A percentile compares a stretch with the other conserved stretches of the same genome.
phyloP scores from a whole-genome alignment of 2,329 filamentous ascomycete genomes.

The Hypoxylon sp. region DNA sequence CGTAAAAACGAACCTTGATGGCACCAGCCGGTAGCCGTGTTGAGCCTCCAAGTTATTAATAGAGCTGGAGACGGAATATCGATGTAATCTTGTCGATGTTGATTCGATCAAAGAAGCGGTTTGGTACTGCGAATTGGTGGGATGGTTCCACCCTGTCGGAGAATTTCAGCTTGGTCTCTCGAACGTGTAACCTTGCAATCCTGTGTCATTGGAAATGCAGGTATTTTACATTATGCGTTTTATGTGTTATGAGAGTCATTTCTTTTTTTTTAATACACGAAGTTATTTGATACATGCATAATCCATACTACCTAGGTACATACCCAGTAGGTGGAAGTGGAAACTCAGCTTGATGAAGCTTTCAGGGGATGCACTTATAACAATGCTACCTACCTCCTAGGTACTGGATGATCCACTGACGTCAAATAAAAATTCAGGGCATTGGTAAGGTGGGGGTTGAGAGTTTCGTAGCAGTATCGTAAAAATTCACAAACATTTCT shows the following conservation, averaged over 20 bases:
- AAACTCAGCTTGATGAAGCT: too few species aligned
- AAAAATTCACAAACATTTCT: not conserved
- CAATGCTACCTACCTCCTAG: too few species aligned
- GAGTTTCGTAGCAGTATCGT: not conserved
- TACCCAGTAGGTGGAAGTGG: too few species aligned
- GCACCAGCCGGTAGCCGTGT: conserved; percentile 12
- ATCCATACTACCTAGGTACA: too few species aligned
- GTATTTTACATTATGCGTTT: too few species aligned
- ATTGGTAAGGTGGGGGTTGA: conserved; percentile 35
- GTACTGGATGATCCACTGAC: conserved; percentile 35
- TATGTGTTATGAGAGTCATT: too few species aligned
- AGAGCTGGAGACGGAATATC: conserved; percentile 12
- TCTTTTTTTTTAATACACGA: too few species aligned
- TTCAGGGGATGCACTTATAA: too few species aligned
- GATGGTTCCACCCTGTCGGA: conserved; percentile 22
- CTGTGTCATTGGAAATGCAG: not conserved
- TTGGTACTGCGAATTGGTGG: not conserved
- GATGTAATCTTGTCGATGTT: conserved; percentile 20
- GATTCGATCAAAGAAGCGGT: conserved; percentile 23
- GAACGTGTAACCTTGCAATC: not conserved
- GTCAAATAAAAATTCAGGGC: conserved; percentile 30
- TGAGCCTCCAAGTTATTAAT: conserved; percentile 27
- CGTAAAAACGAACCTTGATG: conserved; percentile 35
- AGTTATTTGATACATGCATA: too few species aligned
- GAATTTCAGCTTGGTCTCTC: conserved; percentile 10